Evolutionary conservation across 2,329 filamentous ascomycete species (phyloP), one percentile per base, ranked within the genome.

Genomic region (Neospermospora avenae): DNA sequence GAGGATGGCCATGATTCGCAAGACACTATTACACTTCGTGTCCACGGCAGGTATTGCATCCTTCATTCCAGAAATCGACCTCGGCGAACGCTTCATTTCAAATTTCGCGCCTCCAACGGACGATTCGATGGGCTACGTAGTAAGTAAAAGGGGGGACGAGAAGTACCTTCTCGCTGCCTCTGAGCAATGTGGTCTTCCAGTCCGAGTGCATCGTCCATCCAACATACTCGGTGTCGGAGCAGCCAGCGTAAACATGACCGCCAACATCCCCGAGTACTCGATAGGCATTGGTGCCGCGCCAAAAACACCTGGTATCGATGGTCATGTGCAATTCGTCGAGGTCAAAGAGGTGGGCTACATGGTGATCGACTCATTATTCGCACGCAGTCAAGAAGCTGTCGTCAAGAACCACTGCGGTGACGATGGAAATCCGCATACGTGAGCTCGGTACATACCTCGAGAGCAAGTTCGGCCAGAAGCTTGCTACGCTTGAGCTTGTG

Each of bases 1-100:
- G 2, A 61, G 64, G 2, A 61, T 80, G 4, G 70, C 63, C 3
- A 44, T 74, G 0, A 70, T 60, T 0, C 65, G 69, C 4, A 57
- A 59, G 3, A 58, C 75, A 1, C 72, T 75, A 0, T 22, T 79
- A 22, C 76, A 78, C 62, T 78, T 68, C 54, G 58, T 78, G 1
- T 78, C 76, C 28, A 58, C 59, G n/a, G 51, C 55, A 1, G 55
- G 55, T 39, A 51, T 61, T 24, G 51, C 58, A 7, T 61, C 55
- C 6, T 55, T 58, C 49, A 49, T 55, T 16, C 44, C 55, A n/a
- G 55, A 58, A 44, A 34, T 45, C 25, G 55, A 55, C 31, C 55
- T 58, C 18, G 51, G 51, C 35, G 55, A 58, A 18, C 55, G 55
- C 22, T 61, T 55, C 41, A 55, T 61, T 25, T 42, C 55, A n/a